These are phyloP conservation scores for Smallanthus sonchifolius DNA, from an alignment of 129 eudicot species.

Conservation along the genomic window DNA sequence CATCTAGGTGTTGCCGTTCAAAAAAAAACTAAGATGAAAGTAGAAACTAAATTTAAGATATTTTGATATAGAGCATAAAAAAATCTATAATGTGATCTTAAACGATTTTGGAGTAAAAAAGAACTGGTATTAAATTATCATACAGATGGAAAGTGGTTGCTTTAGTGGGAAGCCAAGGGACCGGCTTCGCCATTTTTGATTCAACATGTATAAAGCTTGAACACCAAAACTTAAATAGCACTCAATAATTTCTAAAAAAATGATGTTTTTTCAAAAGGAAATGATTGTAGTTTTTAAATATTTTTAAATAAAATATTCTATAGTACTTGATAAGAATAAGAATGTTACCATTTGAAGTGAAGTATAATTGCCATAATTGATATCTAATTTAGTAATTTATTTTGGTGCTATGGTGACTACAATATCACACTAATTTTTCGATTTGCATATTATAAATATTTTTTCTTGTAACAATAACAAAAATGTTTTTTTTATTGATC, in stretches of 20 bases:
- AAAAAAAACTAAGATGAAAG: too few relatives aligned
- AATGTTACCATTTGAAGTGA: neutral
- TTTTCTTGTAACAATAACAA: too few relatives aligned
- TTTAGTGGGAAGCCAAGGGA: slow-evolving; percentile 24
- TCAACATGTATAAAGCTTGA: slow-evolving; percentile 25
- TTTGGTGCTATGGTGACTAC: too few relatives aligned
- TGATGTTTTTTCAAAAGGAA: neutral
- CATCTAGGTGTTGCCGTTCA: too few relatives aligned
- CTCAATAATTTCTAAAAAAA: neutral
- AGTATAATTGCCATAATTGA: neutral
- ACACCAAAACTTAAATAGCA: slow-evolving; percentile 14
- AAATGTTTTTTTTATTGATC: too few relatives aligned
- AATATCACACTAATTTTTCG: too few relatives aligned
- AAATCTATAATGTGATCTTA: neutral
- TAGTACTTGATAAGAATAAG: neutral
- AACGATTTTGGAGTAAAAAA: neutral
- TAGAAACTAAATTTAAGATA: too few relatives aligned
- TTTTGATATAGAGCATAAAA: too few relatives aligned
- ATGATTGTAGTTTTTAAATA: neutral
- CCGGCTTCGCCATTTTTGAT: slow-evolving; percentile 8
- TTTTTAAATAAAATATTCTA: neutral
- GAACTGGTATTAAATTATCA: neutral
- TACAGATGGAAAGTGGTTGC: slow-evolving; percentile 4
- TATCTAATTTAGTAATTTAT: neutral
- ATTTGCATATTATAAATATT: too few relatives aligned